Base-by-base conservation (phyloP, 495 filamentous ascomycete genomes). In the Cenococcum geophilum region DNA sequence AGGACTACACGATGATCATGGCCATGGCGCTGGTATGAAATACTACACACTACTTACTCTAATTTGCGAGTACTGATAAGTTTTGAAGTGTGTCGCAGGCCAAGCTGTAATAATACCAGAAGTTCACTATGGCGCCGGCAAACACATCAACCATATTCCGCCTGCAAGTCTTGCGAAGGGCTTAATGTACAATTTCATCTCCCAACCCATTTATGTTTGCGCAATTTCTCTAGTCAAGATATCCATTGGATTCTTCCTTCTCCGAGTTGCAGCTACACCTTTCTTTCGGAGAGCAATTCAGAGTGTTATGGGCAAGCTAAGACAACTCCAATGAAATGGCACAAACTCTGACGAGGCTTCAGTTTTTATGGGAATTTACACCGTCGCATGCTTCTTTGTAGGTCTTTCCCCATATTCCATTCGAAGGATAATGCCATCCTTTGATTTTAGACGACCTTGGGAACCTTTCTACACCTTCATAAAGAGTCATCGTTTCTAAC, bases 181-280 rank as follows among this genome's bases (percentile, higher is more conserved):
- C 14, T 54, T 56, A 18, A 64, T 63, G 42, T 65, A 61, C 40
- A 63, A 68, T 37, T 70, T 67, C 45, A 55, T 64, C 52, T 56
- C 63, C 11, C 52, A 59, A 18, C 48, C 68, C 18, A 58, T 69
- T 18, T 63, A 59, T 36, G 23, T 69, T 16, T 25, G 57, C 14
- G 56, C 67, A 34, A 66, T 66, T 35, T 62, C 59, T 40, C 2
- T 61, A 5, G 60, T 73, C 40, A 73, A 73, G 60, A 62, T 70
- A 23, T 71, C 69, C 11, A 63, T 73, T 54, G 71, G 69, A 4
- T 68, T 70, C 48, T 73, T 73, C 57, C 59, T 73, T 22, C 60
- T 73, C 22, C 67, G 71, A 14, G 35, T 73, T n/a, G 70, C 71
- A 16, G 36, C 58, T 20, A 60, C 49, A 8, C 48, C 56, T 14